Conservation (phyloP, 495 filamentous ascomycete genomes). For the Neurospora tetraspora region DNA sequence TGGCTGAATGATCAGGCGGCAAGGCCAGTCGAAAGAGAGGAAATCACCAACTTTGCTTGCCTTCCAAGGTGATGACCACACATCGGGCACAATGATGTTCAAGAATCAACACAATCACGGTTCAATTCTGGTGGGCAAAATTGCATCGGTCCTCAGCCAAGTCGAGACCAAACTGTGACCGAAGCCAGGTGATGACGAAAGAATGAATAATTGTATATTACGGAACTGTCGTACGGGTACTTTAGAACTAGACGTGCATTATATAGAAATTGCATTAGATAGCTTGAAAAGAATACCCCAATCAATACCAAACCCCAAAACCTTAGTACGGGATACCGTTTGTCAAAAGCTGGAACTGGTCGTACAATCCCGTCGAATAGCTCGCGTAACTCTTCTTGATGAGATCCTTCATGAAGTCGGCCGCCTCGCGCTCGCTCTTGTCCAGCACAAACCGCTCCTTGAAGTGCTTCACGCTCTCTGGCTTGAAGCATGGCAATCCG, state of each 20-base stretch:
- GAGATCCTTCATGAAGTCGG: constrained; percentile 83
- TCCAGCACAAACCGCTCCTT: constrained; percentile 89
- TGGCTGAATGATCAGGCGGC: not conserved
- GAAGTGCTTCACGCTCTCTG: constrained; percentile 86
- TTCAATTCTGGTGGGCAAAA: not conserved
- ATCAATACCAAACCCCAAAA: not conserved
- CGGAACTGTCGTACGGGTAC: not conserved
- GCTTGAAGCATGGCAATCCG: constrained; percentile 96
- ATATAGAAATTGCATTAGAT: not conserved
- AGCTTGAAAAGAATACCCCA: not conserved
- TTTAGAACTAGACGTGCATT: not conserved
- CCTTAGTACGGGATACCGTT: constrained; percentile 86
- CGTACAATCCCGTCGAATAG: constrained; percentile 84
- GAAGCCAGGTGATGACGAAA: not conserved
- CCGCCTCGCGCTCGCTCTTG: constrained; percentile 87
- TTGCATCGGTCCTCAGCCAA: not conserved
- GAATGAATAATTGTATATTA: not conserved
- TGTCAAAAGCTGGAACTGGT: constrained; percentile 92
- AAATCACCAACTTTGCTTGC: not conserved
- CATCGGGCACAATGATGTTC: not conserved
- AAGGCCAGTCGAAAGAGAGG: not conserved
- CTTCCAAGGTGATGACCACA: not conserved
- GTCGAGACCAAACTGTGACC: not conserved
- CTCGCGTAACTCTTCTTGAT: constrained; percentile 81
- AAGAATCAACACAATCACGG: not conserved